A percentile compares a stretch with the other conserved stretches of the same genome.
phyloP scores from a whole-genome alignment of 768 basidiomycete genomes.

The Glaciozyma antarctica region DNA sequence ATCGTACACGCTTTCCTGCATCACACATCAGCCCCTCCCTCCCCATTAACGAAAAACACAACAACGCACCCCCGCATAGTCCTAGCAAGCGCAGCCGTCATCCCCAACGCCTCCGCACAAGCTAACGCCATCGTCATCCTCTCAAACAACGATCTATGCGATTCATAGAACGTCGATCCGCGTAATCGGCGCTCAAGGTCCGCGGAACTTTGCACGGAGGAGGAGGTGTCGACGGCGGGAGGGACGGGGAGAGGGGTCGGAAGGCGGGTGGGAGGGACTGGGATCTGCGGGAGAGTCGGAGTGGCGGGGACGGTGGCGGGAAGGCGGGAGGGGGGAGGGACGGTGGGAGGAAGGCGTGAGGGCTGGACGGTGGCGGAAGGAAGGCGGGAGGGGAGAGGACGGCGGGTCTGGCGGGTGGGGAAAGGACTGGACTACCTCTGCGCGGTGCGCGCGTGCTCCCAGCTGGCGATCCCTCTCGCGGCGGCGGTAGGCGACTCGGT shows the following conservation, averaged over 20 bases:
- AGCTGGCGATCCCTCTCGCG: neutral
- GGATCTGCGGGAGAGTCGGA: no score
- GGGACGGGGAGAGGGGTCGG: no score
- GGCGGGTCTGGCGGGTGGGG: no score
- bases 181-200: conserved; percentile 12
- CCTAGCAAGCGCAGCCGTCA: conserved; percentile 3
- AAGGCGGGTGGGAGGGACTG: no score
- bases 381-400: no score
- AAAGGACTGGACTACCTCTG: no score
- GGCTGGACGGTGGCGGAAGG: no score
- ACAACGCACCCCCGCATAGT: conserved; percentile 9
- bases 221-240: neutral
- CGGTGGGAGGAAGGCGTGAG: no score
- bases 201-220: neutral
- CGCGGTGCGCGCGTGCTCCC: no score
- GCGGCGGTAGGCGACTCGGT: neutral
- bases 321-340: no score
- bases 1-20: conserved; percentile 14
- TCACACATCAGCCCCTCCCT: neutral
- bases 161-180: neutral
- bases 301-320: no score
- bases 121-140: neutral
- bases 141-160: neutral
- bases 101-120: conserved; percentile 6
- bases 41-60: neutral